Evolutionary conservation across 176 grass and related monocot species (phyloP), one percentile per base, ranked within the genome.

Genomic region (Alopecurus myosuroides): DNA sequence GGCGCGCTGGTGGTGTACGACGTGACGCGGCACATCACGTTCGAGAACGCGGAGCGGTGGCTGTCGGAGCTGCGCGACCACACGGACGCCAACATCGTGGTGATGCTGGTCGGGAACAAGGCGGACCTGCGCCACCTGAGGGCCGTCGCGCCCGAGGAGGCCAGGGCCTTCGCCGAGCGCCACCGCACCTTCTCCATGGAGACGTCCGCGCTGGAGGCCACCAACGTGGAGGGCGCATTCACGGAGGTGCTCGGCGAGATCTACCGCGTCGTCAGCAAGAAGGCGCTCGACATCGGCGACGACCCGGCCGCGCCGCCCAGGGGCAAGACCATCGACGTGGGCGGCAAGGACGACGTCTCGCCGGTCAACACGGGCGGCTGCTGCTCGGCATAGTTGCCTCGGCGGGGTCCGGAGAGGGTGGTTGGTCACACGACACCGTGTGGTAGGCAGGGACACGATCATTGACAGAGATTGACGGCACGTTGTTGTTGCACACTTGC

Each of bases 61-160:
- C 85, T 90, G 57, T 57, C 79, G 64, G 91, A 93, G 85, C 91
- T 93, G 7, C 82, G 91, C 31, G 85, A 93, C 36, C 91, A 93
- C 81, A 93, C 91, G 58, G 91, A 93, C 78, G 70, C 91, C 77
- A 93, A 87, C 77, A 90, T 93, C 77, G 91, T 88, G 72, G 88
- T 90, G 10, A 93, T 93, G 88, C 88, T 93, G 14, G 91, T 93
- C 19, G 91, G 91, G 25, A 90, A 90, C 85, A 93, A 93, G 88
- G 88, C 91, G 11, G 91, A 93, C 85, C 82, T 93, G 88, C 88
- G 91, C 66, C 91, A 90, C 91, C 91, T 93, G 4, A 62, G 88
- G 30, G 88, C 88, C 50, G 91, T 93, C 18, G 17, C 81, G 31
- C 51, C 88, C 10, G 91, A 93, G 85, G 91, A 93, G 51, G 82